Evolutionary conservation across 306 rosid species (phyloP).

Genomic region (barrel medic (Medicago truncatula)): MtrunA17r5.0-ANR NC_053049.1:5138001-5138500

Average conservation of each 20-base stretch:
- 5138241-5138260: constrained; percentile 66
- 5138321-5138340: constrained; percentile 9
- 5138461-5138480: constrained; percentile 12
- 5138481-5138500: constrained; percentile 24
- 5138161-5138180: constrained; percentile 98
- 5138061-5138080: constrained; percentile 21
- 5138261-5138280: constrained; percentile 20
- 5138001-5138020: constrained; percentile 75
- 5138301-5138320: neutral
- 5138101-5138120: constrained; percentile 20
- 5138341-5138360: constrained; percentile 7
- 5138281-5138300: constrained; percentile 23
- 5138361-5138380: constrained; percentile 9
- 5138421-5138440: constrained; percentile 4
- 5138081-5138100: constrained; percentile 9
- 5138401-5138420: neutral
- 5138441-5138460: neutral
- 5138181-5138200: constrained; percentile 91
- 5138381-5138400: constrained; percentile 18
- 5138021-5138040: constrained; percentile 88
- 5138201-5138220: constrained; percentile 91
- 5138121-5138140: constrained; percentile 38
- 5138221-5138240: constrained; percentile 99
- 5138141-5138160: constrained; percentile 99
- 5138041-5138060: constrained; percentile 72